phyloP scores from a whole-genome alignment of 2,329 filamentous ascomycete species.

The Paraphaeosphaeria minitans region DNA sequence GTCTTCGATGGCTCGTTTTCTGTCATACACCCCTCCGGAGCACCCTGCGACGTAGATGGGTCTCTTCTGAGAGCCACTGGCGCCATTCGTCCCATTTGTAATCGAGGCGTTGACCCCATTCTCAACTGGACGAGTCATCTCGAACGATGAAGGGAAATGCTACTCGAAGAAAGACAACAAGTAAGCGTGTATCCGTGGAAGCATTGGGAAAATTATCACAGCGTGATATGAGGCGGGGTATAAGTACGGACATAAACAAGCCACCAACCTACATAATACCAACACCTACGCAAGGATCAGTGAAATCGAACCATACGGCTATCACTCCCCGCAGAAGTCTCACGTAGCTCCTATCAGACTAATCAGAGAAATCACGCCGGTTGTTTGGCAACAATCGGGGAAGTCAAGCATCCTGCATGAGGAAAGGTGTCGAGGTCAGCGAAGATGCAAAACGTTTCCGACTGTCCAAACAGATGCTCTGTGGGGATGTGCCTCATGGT shows the following conservation, averaged over 20 bases:
- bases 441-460: not conserved
- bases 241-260: constrained; percentile 2
- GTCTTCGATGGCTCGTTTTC: constrained; percentile 30
- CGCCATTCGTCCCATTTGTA: constrained; percentile 13
- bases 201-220: not conserved
- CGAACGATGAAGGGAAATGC: not conserved
- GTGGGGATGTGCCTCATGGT: not conserved
- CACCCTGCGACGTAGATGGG: constrained; percentile 28
- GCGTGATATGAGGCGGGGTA: not conserved
- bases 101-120: constrained; percentile 18
- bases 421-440: not conserved
- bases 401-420: not conserved
- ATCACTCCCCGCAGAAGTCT: not conserved
- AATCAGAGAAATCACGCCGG: not conserved
- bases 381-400: not conserved
- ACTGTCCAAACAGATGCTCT: not conserved
- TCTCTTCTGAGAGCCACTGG: constrained; percentile 22
- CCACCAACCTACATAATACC: not conserved
- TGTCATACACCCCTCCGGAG: constrained; percentile 29
- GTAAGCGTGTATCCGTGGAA: not conserved
- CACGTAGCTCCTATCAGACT: not conserved
- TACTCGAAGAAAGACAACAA: not conserved
- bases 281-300: not conserved
- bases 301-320: not conserved
- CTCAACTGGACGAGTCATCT: constrained; percentile 18